Conservation (phyloP, 2,329 filamentous ascomycete species). For the Cercospora zeae-maydis region DNA sequence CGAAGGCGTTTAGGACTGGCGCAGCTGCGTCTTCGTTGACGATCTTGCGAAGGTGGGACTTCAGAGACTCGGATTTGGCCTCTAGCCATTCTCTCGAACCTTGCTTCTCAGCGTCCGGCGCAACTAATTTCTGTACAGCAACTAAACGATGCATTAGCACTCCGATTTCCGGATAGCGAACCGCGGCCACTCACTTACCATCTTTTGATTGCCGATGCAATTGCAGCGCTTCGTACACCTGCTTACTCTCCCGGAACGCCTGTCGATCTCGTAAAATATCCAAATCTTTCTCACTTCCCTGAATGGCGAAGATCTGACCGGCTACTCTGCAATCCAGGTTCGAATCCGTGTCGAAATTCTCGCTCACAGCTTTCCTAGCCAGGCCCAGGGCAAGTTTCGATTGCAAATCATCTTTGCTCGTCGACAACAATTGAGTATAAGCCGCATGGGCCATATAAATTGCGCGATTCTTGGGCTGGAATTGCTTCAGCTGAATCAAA, state of each 20-base stretch:
- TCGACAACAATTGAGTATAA: slow-evolving; percentile 34
- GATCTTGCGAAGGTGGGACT: slow-evolving; percentile 25
- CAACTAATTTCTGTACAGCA: not conserved
- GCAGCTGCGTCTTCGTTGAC: slow-evolving; percentile 11
- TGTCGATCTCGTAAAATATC: slow-evolving; percentile 23
- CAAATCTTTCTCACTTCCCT: slow-evolving; percentile 29
- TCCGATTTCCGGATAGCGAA: not conserved
- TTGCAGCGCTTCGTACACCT: slow-evolving; percentile 31
- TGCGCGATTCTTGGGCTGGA: slow-evolving; percentile 31
- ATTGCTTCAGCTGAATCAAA: slow-evolving; percentile 35
- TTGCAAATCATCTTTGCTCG: slow-evolving; percentile 30
- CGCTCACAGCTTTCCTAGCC: slow-evolving; percentile 34
- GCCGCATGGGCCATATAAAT: slow-evolving; percentile 37
- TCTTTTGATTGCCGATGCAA: slow-evolving; percentile 7
- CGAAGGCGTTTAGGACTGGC: slow-evolving; percentile 25
- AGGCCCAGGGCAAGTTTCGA: slow-evolving; percentile 31
- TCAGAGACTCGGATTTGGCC: slow-evolving; percentile 25
- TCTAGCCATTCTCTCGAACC: slow-evolving; percentile 24
- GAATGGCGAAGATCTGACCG: slow-evolving; percentile 35
- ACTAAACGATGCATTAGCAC: not conserved
- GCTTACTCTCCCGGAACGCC: slow-evolving; percentile 31
- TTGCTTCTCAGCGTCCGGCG: slow-evolving; percentile 9
- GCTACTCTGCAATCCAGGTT: slow-evolving; percentile 33
- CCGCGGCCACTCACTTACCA: not conserved
- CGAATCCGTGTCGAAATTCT: slow-evolving; percentile 32